Conservation (phyloP, 495 filamentous ascomycete species). For the Aspergillus carlsbadensis region DNA sequence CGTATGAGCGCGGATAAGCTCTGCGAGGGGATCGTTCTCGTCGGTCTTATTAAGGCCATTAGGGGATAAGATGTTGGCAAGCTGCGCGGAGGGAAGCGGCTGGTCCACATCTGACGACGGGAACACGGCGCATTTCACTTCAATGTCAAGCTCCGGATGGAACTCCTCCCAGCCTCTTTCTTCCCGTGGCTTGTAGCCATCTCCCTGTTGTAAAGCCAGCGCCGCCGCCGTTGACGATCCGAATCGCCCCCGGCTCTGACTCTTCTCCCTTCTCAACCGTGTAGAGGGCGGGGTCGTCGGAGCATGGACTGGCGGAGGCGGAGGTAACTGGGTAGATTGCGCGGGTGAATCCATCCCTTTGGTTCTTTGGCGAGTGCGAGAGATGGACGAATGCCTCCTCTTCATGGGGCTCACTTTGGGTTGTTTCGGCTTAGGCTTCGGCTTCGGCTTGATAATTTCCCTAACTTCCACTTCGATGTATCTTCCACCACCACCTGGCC, state of each 20-base stretch:
- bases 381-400: constrained; percentile 26
- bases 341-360: constrained; percentile 26
- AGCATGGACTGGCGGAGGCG: constrained; percentile 33
- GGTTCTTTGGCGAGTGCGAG: constrained; percentile 26
- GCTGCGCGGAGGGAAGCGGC: constrained; percentile 40
- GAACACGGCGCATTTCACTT: constrained; percentile 73
- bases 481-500: constrained; percentile 75
- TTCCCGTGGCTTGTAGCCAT: constrained; percentile 95
- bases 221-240: constrained; percentile 82
- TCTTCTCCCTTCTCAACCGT: constrained; percentile 52
- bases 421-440: constrained; percentile 17
- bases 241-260: constrained; percentile 53
- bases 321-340: constrained; percentile 29
- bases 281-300: constrained; percentile 46
- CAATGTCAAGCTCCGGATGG: constrained; percentile 90
- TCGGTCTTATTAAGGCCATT: constrained; percentile 24
- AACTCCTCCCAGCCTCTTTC: constrained; percentile 97
- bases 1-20: constrained; percentile 23
- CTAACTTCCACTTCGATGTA: constrained; percentile 64
- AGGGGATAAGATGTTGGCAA: constrained; percentile 26
- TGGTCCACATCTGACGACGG: constrained; percentile 82
- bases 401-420: constrained; percentile 21
- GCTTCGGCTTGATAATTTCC: constrained; percentile 23
- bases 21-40: constrained; percentile 25
- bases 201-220: constrained; percentile 80